Base-by-base conservation (phyloP, 495 filamentous ascomycete species). In the Aspergillus haitiensis region DNA sequence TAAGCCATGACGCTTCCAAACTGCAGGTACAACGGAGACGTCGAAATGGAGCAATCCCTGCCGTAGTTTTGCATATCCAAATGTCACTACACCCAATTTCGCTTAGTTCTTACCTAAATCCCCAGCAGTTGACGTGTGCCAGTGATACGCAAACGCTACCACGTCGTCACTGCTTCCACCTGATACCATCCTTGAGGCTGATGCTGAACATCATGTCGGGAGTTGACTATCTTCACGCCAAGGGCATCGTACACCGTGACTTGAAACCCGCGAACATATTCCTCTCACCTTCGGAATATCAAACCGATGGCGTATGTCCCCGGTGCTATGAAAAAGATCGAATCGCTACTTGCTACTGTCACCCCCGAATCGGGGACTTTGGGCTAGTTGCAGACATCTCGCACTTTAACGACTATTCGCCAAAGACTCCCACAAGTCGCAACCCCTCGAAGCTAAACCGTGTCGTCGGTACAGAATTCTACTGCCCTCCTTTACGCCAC, bases 251-350 rank as follows among this genome's bases (percentile, higher is more conserved):
- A 2, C 88, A 91, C 64, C 76, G 88, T 5, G 88, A 91, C 63
- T 70, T 91, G 42, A 91, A 91, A 66, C 88, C 86, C 0, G 88
- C 87, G 13, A 91, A 90, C 54, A 82, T 91, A 10, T 81, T 91
- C 48, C 76, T 89, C 33, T 78, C 71, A 11, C 57, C 63, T 18
- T 66, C 71, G 0, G 75, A 78, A 33, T 66, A 55, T 9, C 60
- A 54, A 11, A 52, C 62, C 7, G 27, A 60, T 37, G 60, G 72
- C 3, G 66, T 44, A 10, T 79, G 77, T 54, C 33, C 37, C 33
- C 44, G 69, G 2, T 84, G 81, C 40, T 58, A 58, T 50, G 67
- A 62, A 6, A 68, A 67, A 18, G 52, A 45, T 11, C 36, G 52
- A 7, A 48, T 57, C 1, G 63, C 58, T 35, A 58, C 63, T 8